phyloP scores from a whole-genome alignment of 176 grass and related monocot genomes.

The Eremochloa ophiuroides region DNA sequence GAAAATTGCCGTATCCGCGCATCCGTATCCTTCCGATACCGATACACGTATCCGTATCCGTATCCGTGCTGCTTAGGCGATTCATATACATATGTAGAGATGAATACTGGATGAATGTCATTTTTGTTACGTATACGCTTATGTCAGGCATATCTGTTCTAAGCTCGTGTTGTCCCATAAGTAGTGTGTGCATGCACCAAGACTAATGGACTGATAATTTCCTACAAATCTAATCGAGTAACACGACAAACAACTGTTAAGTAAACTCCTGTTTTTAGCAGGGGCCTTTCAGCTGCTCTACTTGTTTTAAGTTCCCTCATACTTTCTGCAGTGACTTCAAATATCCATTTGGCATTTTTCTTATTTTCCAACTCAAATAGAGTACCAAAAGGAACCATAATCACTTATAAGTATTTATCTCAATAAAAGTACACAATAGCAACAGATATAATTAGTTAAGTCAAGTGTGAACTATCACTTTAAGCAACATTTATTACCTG shows the following conservation, averaged over 20 bases:
- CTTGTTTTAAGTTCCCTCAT: neutral
- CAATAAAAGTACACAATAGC: neutral
- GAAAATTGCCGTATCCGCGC: too few species aligned
- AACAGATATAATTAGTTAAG: constrained; percentile 19
- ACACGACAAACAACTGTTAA: neutral
- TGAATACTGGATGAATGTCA: neutral
- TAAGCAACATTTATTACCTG: constrained; percentile 50
- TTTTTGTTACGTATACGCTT: neutral
- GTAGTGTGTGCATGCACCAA: neutral
- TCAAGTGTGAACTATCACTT: neutral
- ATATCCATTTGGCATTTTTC: neutral
- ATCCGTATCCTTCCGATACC: too few species aligned
- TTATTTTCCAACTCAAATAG: neutral
- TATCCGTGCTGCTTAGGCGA: too few species aligned
- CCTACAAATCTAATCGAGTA: neutral
- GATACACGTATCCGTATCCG: too few species aligned
- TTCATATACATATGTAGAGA: neutral
- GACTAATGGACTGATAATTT: neutral
- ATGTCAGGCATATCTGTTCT: neutral
- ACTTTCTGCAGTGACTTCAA: neutral
- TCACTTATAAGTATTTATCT: constrained; percentile 2
- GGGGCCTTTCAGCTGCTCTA: neutral
- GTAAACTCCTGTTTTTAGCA: neutral
- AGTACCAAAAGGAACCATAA: constrained; percentile 5
- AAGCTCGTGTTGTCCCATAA: neutral